These are phyloP conservation scores for Linaria vulgaris DNA, from an alignment of 257 asterid genomes.

Conservation along the genomic window DNA sequence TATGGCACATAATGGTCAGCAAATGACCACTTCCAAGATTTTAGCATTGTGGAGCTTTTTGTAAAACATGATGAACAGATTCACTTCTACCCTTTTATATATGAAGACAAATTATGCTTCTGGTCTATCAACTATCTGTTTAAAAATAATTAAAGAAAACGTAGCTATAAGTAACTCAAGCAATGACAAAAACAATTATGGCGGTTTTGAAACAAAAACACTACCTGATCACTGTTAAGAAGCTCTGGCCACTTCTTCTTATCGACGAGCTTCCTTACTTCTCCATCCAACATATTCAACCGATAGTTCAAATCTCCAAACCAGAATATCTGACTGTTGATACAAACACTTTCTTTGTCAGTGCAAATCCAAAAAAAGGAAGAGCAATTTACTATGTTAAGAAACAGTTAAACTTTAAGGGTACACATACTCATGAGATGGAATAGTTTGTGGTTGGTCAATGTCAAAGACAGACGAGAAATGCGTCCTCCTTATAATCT, in stretches of 20 bases:
- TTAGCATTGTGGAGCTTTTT: no score
- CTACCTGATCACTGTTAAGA: conserved; percentile 76
- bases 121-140: neutral
- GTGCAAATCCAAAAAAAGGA: conserved; percentile 7
- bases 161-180: neutral
- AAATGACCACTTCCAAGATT: no score
- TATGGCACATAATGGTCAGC: no score
- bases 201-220: neutral
- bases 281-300: conserved; percentile 59
- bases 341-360: conserved; percentile 23
- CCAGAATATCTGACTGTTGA: conserved; percentile 91
- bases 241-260: conserved; percentile 71
- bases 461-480: conserved; percentile 68
- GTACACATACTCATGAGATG: conserved; percentile 82
- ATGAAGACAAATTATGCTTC: no score
- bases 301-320: conserved; percentile 97
- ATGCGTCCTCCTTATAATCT: conserved; percentile 73
- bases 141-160: neutral
- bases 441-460: conserved; percentile 83
- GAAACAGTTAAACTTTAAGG: conserved; percentile 4
- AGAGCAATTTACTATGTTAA: neutral
- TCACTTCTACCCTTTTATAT: no score
- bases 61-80: no score
- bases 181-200: neutral
- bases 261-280: conserved; percentile 71